phyloP scores from a whole-genome alignment of 2,329 filamentous ascomycete species.

The Teratosphaeria pseudoeucalypti region DNA sequence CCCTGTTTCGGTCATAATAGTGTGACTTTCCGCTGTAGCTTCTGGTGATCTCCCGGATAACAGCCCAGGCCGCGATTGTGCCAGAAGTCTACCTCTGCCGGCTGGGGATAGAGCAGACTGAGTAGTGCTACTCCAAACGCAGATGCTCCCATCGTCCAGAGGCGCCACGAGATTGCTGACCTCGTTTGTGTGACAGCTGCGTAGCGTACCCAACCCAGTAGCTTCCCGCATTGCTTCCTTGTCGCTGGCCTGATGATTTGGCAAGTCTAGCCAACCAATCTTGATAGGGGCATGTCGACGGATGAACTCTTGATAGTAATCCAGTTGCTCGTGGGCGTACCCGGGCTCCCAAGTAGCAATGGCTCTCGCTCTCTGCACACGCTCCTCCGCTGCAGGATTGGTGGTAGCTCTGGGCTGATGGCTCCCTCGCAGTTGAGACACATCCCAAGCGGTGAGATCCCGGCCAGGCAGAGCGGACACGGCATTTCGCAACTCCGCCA shows the following conservation, averaged over 20 bases:
- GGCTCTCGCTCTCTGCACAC: slow-evolving; percentile 37
- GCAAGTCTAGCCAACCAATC: slow-evolving; percentile 66
- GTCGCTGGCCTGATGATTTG: slow-evolving; percentile 30
- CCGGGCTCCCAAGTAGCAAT: slow-evolving; percentile 76
- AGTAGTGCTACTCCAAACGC: slow-evolving; percentile 57
- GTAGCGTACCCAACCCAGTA: slow-evolving; percentile 59
- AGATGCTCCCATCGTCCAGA: slow-evolving; percentile 78
- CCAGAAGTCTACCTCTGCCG: slow-evolving; percentile 48
- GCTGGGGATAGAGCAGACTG: slow-evolving; percentile 9
- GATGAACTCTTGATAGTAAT: slow-evolving; percentile 86
- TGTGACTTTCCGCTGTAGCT: slow-evolving; percentile 33
- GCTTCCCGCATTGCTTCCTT: slow-evolving; percentile 49
- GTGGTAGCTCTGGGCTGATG: slow-evolving; percentile 5
- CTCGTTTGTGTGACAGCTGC: slow-evolving; percentile 42
- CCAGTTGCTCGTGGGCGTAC: slow-evolving; percentile 58
- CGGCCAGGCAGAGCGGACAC: slow-evolving; percentile 23
- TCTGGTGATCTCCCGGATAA: slow-evolving; percentile 49
- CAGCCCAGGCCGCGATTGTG: slow-evolving; percentile 55
- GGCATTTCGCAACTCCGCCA: slow-evolving; percentile 33
- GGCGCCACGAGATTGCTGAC: slow-evolving; percentile 58
- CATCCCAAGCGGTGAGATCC: slow-evolving; percentile 14
- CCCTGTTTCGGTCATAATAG: slow-evolving; percentile 58
- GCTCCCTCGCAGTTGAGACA: slow-evolving; percentile 11
- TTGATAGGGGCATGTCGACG: slow-evolving; percentile 66
- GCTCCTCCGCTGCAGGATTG: slow-evolving; percentile 11